Evolutionary conservation across 371 early-diverging fungal species (phyloP), one percentile per base, ranked within the genome.

Genomic region (Lichtheimia ramosa): DNA sequence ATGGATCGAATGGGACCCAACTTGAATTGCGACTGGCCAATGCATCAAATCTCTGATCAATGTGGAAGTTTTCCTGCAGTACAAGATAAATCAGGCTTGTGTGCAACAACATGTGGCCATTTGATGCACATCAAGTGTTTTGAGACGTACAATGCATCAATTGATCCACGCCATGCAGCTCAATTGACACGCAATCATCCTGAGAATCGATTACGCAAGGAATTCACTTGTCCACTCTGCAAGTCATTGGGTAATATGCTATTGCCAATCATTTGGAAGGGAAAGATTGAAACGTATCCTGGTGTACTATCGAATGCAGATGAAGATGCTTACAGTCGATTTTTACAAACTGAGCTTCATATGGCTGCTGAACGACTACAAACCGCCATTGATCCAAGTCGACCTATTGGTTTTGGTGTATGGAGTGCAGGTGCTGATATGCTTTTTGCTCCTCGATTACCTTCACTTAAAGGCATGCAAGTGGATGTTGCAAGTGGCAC

Each of bases 191-290:
- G 94, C 28, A 95, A 92, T 54, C 91, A 93, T 58, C 93, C 96
- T 0, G 98, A 96, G 73, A 85, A 90, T 56, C 69, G 87, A 18
- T 77, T 83, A 0, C 83, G 89, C 28, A 82, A 83, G 51, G 98
- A 98, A 67, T 95, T 92, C 63, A 81, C 96, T 74, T 96, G 97
- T 59, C 97, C 97, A 0, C 81, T 96, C 5, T 97, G 98, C 79
- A 96, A 96, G 76, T 89, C 91, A 12, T 80, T 98, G 7, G 95
- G 96, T n/a, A 98, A 98, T 69, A 66, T 83, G 8, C 66, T 93
- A 40, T 64, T 92, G 3, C 92, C 93, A 0, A 78, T 91, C 3
- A 69, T 84, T 6, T 83, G 86, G 81, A 84, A 82, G 46, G 80
- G 77, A 23, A 83, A 83, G 51, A 81, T 74, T 28, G 85, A 87